These are phyloP conservation scores for Ogataea ramenticola DNA, from an alignment of 805 yeast species.

Conservation along the genomic window DNA sequence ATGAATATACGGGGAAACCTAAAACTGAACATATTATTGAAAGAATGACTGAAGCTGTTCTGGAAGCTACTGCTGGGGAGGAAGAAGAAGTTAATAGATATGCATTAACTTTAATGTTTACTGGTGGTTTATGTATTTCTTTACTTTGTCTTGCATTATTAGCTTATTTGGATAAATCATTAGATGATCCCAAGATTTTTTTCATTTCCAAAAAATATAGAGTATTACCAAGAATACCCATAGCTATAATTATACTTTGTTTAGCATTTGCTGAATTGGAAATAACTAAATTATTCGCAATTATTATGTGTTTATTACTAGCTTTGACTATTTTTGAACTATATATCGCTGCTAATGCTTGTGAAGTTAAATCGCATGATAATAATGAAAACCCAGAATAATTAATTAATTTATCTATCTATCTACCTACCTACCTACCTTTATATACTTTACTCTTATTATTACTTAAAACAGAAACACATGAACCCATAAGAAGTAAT, in stretches of 20 bases:
- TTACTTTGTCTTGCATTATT: conserved; percentile 31
- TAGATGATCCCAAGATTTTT: conserved; percentile 30
- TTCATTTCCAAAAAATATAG: conserved; percentile 29
- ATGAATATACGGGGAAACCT: conserved; percentile 5
- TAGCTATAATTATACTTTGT: conserved; percentile 5
- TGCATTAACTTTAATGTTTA: conserved; percentile 42
- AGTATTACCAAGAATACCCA: conserved; percentile 26
- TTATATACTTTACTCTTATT: too few species aligned
- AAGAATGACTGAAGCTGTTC: too few species aligned
- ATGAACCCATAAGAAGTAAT: not conserved
- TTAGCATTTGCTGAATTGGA: conserved; percentile 7
- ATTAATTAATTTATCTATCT: too few species aligned
- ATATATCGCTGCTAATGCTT: not conserved
- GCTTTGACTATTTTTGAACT: conserved; percentile 6
- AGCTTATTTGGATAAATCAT: conserved; percentile 37
- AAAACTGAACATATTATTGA: too few species aligned
- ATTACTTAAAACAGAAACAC: not conserved
- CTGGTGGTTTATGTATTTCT: conserved; percentile 45
- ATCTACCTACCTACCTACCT: too few species aligned
- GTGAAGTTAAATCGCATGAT: too few species aligned
- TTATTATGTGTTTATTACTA: conserved; percentile 3
- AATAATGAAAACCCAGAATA: too few species aligned
- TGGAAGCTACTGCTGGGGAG: too few species aligned
- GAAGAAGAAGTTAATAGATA: conserved; percentile 28
- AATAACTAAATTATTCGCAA: conserved; percentile 6